Percentiles rank a stretch among this genome's conserved stretches.
phyloP scores from a whole-genome alignment of 1,284 basidiomycete species.

The Cutaneotrichosporon curvatum region DNA sequence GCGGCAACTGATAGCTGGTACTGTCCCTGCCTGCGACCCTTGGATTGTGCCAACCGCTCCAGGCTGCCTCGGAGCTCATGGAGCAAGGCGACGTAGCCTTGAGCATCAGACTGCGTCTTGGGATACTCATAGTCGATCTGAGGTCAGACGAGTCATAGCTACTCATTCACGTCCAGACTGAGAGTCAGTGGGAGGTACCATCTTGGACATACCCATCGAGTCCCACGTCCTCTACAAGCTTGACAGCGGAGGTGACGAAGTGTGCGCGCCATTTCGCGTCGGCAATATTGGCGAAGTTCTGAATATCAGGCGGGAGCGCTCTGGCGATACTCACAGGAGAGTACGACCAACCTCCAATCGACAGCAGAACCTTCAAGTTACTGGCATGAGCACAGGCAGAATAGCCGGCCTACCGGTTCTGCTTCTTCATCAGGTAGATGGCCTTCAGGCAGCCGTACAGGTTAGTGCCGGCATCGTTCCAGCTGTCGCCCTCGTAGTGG shows the following conservation, averaged over 20 bases:
- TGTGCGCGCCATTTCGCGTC: slow-evolving; percentile 55
- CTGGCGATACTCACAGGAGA: slow-evolving; percentile 51
- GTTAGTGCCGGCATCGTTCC: slow-evolving; percentile 77
- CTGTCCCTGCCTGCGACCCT: slow-evolving; percentile 35
- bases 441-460: slow-evolving; percentile 84
- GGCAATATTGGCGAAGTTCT: slow-evolving; percentile 51
- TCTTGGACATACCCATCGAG: slow-evolving; percentile 64
- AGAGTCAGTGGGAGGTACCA: slow-evolving; percentile 1
- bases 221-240: slow-evolving; percentile 74
- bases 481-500: slow-evolving; percentile 64
- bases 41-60: slow-evolving; percentile 38
- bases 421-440: slow-evolving; percentile 70
- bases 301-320: not conserved
- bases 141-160: not conserved
- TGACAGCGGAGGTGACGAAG: slow-evolving; percentile 66
- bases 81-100: slow-evolving; percentile 49
- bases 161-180: slow-evolving; percentile 54
- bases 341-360: slow-evolving; percentile 82
- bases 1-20: slow-evolving; percentile 60
- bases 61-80: slow-evolving; percentile 47
- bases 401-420: slow-evolving; percentile 51
- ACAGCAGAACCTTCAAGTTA: slow-evolving; percentile 68
- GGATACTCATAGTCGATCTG: slow-evolving; percentile 52
- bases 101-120: slow-evolving; percentile 45
- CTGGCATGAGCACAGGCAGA: slow-evolving; percentile 35